Base-by-base conservation (phyloP, 768 basidiomycete genomes). In the Leccinellum luteum region DNA sequence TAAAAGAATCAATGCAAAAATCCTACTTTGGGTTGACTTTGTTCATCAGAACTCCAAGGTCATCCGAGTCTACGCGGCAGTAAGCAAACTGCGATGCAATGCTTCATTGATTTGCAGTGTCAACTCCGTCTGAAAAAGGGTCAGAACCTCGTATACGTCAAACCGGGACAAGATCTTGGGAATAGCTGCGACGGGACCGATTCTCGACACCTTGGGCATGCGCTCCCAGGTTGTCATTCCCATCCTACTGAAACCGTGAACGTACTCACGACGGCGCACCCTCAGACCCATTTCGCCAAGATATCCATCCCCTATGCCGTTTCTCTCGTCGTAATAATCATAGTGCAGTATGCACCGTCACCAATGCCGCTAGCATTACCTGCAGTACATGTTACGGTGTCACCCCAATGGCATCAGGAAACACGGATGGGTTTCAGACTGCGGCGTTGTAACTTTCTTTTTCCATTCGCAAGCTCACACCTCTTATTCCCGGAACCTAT, bases 71-170 rank as follows among this genome's bases (percentile, higher is more conserved):
- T 8, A 95, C 85, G 52, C n/a, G n/a, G n/a, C 91, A 94, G 74
- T 94, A 89, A n/a, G 90, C 91, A 58, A 92, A 95, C 68, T 96
- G 94, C 1, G 91, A 94, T 0, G 92, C 93, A 59, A 96, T 0
- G 94, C 94, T 72, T 94, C 90, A 56, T 93, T 92, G 61, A 91
- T 89, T 89, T 92, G 60, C 13, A 57, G 27, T 61, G 43, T 50
- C 15, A 61, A 30, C 23, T 49, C 44, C 53, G 49, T 53, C 28
- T 48, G 23, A 14, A 15, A n/a, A 34, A 17, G n/a, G 23, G 43
- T 32, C 70, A 48, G 38, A 55, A 85, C 90, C 80, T 92, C 90
- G 68, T 81, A 92, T 14, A 92, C 71, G 59, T 92, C 85, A 17
- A 76, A 70, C 56, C 82, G 80, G 25, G 78, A 75, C 21, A 93